phyloP scores from a whole-genome alignment of 1,284 basidiomycete species.

The Irpex lacteus region DNA sequence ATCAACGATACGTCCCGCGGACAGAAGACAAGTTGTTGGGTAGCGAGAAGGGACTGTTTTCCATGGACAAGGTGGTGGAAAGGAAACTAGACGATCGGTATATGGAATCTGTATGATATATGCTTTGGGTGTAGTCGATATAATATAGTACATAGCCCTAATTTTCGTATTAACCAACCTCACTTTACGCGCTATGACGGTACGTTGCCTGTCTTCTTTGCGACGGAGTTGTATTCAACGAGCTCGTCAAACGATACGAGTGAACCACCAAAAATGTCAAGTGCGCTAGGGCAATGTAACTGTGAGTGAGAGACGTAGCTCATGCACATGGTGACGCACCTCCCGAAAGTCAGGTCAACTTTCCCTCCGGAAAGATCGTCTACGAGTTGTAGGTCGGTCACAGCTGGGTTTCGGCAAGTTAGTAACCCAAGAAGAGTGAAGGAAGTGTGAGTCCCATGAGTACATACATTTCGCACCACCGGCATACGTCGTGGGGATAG shows the following conservation, averaged over 20 bases:
- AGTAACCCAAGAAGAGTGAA: neutral
- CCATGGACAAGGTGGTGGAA: conserved; percentile 11
- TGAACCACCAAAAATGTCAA: conserved; percentile 83
- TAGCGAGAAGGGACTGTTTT: neutral
- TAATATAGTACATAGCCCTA: neutral
- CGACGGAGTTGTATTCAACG: conserved; percentile 33
- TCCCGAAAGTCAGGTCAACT: conserved; percentile 96
- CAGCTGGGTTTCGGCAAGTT: conserved; percentile 44
- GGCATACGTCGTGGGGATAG: conserved; percentile 93
- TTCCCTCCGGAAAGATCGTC: conserved; percentile 78
- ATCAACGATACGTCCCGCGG: neutral
- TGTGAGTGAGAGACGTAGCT: neutral
- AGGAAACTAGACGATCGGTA: conserved; percentile 6
- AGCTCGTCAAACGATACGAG: conserved; percentile 74
- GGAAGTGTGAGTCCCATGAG: neutral
- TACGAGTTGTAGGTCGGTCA: conserved; percentile 85
- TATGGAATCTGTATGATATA: neutral
- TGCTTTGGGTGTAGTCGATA: neutral
- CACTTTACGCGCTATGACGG: neutral
- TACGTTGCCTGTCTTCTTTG: neutral
- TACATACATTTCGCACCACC: conserved; percentile 86
- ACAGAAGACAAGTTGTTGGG: conserved; percentile 10
- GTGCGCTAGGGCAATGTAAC: conserved; percentile 42
- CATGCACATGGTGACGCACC: conserved; percentile 44
- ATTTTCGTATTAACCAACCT: neutral